Base-by-base conservation (phyloP, 148 eudicot species). In the Silene conica region DNA sequence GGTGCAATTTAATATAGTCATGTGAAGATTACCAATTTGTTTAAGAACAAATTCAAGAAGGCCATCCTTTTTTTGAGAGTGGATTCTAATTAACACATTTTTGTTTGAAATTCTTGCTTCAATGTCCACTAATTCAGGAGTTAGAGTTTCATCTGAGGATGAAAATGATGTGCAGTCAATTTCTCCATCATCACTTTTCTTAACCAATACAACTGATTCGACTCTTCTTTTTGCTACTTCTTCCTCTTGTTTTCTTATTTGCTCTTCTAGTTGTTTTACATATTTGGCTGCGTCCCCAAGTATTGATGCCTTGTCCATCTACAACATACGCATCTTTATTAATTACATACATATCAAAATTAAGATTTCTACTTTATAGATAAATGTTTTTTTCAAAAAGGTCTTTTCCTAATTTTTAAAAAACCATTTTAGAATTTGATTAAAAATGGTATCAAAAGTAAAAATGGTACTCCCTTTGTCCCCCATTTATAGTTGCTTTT, bases 251-350 rank as follows among this genome's bases (percentile, higher is more conserved):
- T 56, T 3, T 58, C 83, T 86, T 26, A 88, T 83, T 23, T 74
- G 82, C 10, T 88, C 89, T 77, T 92, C 87, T 8, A 92, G 92
- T 14, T 85, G 86, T 79, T 92, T 89, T 67, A 92, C 55, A 85
- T 92, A 84, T 75, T 84, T 83, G 0, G 85, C 80, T 2, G 97
- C 92, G 62, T 89, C 93, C 43, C 78, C 89, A 11, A 91, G 89
- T n/a, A 91, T 87, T 3, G 97, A 84, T 46, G 92, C 91, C 77
- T 84, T 84, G 80, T 84, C 86, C 67, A 77, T 77, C 77, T 80
- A 34, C 43, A 48, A 48, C 56, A 41, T n/a, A n/a, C n/a, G n/a
- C n/a, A n/a, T n/a, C n/a, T n/a, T n/a, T n/a, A n/a, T n/a, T n/a
- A n/a, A n/a, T n/a, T n/a, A n/a, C n/a, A n/a, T n/a, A n/a, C n/a